These are phyloP conservation scores for Annulohypoxylon bovei DNA, from an alignment of 495 filamentous ascomycete genomes.

Conservation along the genomic window DNA sequence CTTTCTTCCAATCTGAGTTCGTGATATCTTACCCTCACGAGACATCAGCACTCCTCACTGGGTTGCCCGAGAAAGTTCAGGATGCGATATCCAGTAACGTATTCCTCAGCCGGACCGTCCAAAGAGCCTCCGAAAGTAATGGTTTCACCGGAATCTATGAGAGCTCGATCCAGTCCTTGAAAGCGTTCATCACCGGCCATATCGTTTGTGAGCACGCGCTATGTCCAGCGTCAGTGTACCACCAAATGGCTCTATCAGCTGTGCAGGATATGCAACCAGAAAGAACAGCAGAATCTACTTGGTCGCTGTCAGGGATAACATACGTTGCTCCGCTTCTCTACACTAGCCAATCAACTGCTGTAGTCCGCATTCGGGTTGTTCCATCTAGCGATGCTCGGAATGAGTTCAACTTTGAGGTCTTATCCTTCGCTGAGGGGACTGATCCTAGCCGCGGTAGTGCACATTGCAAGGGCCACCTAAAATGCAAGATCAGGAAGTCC, in stretches of 20 bases:
- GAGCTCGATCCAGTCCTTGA: neutral
- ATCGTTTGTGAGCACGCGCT: conserved; percentile 1
- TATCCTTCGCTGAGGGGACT: neutral
- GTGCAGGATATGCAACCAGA: neutral
- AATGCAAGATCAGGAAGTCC: neutral
- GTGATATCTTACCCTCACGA: neutral
- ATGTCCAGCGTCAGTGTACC: conserved; percentile 3
- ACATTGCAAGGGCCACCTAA: neutral
- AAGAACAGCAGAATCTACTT: neutral
- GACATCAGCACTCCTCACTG: neutral
- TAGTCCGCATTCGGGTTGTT: neutral
- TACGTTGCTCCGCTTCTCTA: conserved; percentile 8
- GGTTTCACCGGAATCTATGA: neutral
- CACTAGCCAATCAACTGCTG: neutral
- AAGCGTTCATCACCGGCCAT: conserved; percentile 1
- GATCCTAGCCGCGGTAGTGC: neutral
- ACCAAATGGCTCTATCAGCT: conserved; percentile 1
- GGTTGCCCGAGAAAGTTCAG: neutral
- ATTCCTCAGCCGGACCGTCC: neutral
- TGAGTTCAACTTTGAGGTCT: neutral
- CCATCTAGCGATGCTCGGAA: neutral
- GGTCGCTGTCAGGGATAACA: conserved; percentile 1
- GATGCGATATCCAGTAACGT: neutral
- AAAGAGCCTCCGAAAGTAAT: neutral
- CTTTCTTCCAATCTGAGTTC: conserved; percentile 8